phyloP scores from a whole-genome alignment of 2,329 filamentous ascomycete species.

The Ophiostoma ips region DNA sequence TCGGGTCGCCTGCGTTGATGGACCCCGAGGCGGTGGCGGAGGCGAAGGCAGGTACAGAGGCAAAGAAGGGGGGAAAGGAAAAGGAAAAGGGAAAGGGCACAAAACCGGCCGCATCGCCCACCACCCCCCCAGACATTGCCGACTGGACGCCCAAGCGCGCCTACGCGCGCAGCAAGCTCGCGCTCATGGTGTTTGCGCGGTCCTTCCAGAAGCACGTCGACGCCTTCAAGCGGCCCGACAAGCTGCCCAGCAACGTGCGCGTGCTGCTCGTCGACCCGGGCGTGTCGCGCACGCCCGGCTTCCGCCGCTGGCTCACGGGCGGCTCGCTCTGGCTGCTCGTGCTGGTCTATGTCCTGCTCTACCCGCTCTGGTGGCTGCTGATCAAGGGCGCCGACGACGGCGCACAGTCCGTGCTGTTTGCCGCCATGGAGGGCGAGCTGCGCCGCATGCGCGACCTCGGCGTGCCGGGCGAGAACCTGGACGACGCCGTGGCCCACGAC shows the following conservation, averaged over 20 bases:
- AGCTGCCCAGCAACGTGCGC: conserved; percentile 64
- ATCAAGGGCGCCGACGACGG: conserved; percentile 75
- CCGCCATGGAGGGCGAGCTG: conserved; percentile 67
- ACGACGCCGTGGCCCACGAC: neutral
- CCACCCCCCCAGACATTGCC: conserved; percentile 28
- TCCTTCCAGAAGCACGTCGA: conserved; percentile 89
- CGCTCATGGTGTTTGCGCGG: conserved; percentile 76
- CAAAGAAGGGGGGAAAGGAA: conserved; percentile 3
- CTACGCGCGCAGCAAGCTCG: conserved; percentile 57
- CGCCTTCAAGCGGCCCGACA: conserved; percentile 70
- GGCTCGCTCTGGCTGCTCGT: conserved; percentile 70
- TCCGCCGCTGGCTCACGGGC: conserved; percentile 70
- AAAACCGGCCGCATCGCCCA: neutral
- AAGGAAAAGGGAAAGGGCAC: conserved; percentile 6
- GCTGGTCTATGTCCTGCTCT: conserved; percentile 60
- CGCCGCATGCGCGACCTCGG: conserved; percentile 31
- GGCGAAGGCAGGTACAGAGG: neutral
- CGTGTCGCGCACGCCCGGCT: conserved; percentile 71
- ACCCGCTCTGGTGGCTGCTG: conserved; percentile 72
- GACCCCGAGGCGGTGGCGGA: conserved; percentile 14
- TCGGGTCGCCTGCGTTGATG: conserved; percentile 55
- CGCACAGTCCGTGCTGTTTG: conserved; percentile 74
- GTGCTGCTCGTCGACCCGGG: conserved; percentile 85
- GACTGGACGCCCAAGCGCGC: conserved; percentile 42
- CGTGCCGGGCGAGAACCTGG: conserved; percentile 1